A percentile compares a stretch with the other conserved stretches of the same genome.
Conservation (phyloP, 345 rosid genomes). For the Abelmoschus esculentus region DNA sequence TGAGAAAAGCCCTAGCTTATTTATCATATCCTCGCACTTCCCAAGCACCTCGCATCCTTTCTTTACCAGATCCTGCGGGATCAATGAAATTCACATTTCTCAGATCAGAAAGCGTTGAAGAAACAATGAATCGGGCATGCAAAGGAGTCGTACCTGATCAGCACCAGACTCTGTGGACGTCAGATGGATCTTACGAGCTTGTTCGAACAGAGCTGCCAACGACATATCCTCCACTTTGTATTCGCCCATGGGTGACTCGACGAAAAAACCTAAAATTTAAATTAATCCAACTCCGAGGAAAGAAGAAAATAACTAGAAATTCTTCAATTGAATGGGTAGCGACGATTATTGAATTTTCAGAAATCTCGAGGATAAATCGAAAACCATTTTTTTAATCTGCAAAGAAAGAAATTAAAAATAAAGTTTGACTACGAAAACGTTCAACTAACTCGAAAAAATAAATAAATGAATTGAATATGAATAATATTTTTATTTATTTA, state of each 20-base stretch:
- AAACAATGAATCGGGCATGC: conserved; percentile 8
- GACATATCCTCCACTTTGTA: conserved; percentile 53
- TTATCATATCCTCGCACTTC: conserved; percentile 84
- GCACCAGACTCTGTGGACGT: conserved; percentile 44
- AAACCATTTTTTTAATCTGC: background rate
- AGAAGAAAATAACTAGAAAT: background rate
- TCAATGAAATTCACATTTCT: background rate
- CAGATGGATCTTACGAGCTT: conserved; percentile 63
- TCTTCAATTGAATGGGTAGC: background rate
- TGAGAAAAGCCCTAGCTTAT: conserved; percentile 74
- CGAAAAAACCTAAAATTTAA: conserved; percentile 7
- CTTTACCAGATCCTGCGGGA: conserved; percentile 47
- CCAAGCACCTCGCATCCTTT: conserved; percentile 59
- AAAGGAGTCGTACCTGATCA: conserved; percentile 46
- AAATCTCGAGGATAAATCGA: background rate
- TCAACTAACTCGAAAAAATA: background rate
- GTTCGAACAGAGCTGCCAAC: conserved; percentile 62
- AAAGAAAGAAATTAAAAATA: background rate
- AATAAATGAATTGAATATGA: too few species aligned
- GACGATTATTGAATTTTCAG: background rate
- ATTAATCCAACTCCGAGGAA: background rate
- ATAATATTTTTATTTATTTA: too few species aligned
- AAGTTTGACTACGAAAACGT: too few species aligned
- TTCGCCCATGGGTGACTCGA: conserved; percentile 32
- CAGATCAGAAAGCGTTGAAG: background rate